These are phyloP conservation scores for Aspergillus fijiensis DNA, from an alignment of 2,329 filamentous ascomycete genomes.

Conservation along the genomic window DNA sequence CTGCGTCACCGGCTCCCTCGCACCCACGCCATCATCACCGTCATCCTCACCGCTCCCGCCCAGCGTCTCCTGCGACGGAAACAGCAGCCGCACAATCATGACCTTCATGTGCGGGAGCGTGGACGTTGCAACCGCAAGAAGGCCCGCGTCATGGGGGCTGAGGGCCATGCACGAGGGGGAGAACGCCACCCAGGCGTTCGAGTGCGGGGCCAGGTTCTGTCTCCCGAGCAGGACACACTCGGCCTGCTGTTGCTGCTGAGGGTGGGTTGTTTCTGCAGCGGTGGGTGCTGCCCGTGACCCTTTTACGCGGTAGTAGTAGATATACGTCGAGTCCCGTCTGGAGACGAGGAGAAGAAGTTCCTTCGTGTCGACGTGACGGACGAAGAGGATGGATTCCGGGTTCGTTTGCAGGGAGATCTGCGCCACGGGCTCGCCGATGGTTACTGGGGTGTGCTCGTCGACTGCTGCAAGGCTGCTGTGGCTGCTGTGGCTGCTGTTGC, in stretches of 20 bases:
- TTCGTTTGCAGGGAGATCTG: constrained; percentile 47
- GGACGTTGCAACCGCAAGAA: constrained; percentile 61
- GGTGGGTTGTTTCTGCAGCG: not conserved
- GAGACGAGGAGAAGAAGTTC: constrained; percentile 54
- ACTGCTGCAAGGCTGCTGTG: not conserved
- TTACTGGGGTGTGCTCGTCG: constrained; percentile 6
- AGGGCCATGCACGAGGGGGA: constrained; percentile 59
- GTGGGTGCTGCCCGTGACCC: not conserved
- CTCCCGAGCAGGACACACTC: constrained; percentile 50
- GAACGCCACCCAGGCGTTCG: constrained; percentile 64
- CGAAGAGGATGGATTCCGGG: constrained; percentile 58
- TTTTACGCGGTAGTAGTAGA: constrained; percentile 54
- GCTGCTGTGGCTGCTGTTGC: not conserved
- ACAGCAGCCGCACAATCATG: constrained; percentile 57
- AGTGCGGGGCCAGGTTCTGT: constrained; percentile 63
- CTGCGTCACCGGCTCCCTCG: constrained; percentile 41
- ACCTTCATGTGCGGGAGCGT: constrained; percentile 63
- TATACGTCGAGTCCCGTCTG: constrained; percentile 58
- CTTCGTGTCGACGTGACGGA: constrained; percentile 49
- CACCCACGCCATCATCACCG: not conserved
- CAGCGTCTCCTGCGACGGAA: constrained; percentile 41
- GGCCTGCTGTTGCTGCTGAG: constrained; percentile 13
- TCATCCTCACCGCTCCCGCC: not conserved
- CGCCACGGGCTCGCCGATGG: constrained; percentile 29
- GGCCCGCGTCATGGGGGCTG: constrained; percentile 54